Base-by-base conservation (phyloP, 805 yeast genomes). In the Priceomyces melissophilus region DNA sequence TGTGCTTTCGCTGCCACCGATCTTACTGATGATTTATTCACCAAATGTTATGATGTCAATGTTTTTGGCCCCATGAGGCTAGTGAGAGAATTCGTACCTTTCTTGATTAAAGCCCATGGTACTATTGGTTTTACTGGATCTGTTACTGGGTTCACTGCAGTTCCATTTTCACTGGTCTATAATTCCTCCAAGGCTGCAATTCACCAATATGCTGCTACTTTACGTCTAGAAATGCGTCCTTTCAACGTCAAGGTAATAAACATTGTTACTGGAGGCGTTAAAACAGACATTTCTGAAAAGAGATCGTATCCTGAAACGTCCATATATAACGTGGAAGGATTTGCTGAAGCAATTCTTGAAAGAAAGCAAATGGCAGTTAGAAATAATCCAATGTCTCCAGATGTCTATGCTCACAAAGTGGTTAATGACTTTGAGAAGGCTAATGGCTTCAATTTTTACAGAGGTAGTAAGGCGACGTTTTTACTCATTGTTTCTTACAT, bases 91-190 rank as follows among this genome's bases (percentile, higher is more conserved):
- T 71, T 86, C 32, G 49, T 69, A 1, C 71, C 73, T 11, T 66
- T 77, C 45, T 46, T 84, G 10, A 82, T 85, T 45, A 76, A 76
- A 29, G 80, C 85, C 1, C 70, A 81, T 49, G 93, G 91, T 3
- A 75, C 79, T 0, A 75, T 86, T 43, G 79, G 82, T 0, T 84
- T 82, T 60, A 84, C 93, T 0, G 93, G 93, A 1, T 82, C 90
- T 3, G 58, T 82, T 2, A 75, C 84, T 11, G 93, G 87, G 1
- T 40, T 78, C 11, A 61, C 74, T 10, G 81, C 87, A 2, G 79
- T 85, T 64, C 95, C 95, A 17, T 84, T 81, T 58, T 78, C 82
- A 1, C 69, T 82, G 10, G 66, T 80, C 25, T 86, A 86, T 54
- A 73, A 81, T 26, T 72, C 90, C 1, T 58, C 84, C 1, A 86